phyloP scores from a whole-genome alignment of 2,329 filamentous ascomycete species.

The Spiromastix sp. region DNA sequence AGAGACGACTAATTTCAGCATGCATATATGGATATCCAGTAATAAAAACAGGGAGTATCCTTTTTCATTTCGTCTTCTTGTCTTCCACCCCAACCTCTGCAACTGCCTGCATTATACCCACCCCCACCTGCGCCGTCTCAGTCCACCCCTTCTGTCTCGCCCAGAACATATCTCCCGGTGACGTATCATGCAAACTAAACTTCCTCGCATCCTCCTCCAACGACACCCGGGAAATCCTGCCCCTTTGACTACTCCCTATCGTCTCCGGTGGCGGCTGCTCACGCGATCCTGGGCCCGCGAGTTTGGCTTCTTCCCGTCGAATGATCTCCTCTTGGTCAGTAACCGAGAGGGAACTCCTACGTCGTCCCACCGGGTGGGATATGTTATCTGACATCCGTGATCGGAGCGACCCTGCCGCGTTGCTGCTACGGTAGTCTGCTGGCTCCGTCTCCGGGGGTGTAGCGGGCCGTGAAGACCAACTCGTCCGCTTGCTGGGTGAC shows the following conservation, averaged over 20 bases:
- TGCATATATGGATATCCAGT: no score
- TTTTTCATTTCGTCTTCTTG: conserved; percentile 27
- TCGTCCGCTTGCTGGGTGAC: not conserved
- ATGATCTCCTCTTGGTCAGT: not conserved
- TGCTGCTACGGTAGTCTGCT: conserved; percentile 15
- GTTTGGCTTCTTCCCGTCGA: conserved; percentile 6
- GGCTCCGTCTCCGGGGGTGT: not conserved
- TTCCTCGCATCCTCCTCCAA: conserved; percentile 34
- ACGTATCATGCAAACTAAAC: conserved; percentile 23
- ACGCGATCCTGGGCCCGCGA: no score
- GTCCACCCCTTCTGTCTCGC: conserved; percentile 34
- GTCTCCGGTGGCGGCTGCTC: no score
- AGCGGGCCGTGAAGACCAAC: no score
- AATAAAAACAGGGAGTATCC: not conserved
- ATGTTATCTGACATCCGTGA: conserved; percentile 14
- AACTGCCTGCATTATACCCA: conserved; percentile 29
- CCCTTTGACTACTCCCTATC: no score
- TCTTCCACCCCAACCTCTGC: conserved; percentile 7
- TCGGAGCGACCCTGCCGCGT: not conserved
- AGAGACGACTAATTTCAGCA: no score
- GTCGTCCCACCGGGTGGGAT: conserved; percentile 7
- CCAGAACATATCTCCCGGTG: conserved; percentile 33
- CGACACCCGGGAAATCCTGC: conserved; percentile 26
- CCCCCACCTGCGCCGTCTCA: conserved; percentile 30
- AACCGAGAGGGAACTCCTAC: conserved; percentile 3